A percentile compares a stretch with the other conserved stretches of the same genome.
Conservation (phyloP, 2,329 filamentous ascomycete genomes). For the Acrocalymma vagum region DNA sequence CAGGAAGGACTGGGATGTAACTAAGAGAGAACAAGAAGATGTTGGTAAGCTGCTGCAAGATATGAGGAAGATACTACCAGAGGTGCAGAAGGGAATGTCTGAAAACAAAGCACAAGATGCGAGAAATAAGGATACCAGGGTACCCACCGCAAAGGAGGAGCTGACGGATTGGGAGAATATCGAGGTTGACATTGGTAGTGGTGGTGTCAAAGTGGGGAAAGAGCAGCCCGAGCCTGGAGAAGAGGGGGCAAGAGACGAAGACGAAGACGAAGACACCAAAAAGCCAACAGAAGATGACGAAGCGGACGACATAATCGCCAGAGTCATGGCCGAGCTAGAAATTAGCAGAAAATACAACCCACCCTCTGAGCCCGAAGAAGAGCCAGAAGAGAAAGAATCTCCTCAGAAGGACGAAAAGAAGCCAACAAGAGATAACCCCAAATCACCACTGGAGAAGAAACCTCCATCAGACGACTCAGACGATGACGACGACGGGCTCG, state of each 20-base stretch:
- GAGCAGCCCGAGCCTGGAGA: constrained; percentile 22
- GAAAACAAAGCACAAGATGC: constrained; percentile 14
- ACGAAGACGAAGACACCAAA: constrained; percentile 24
- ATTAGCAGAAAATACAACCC: constrained; percentile 51
- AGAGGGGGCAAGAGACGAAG: constrained; percentile 25
- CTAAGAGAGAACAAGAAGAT: constrained; percentile 50
- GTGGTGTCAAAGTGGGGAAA: constrained; percentile 20
- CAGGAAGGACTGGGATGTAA: constrained; percentile 51
- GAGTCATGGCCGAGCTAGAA: constrained; percentile 56
- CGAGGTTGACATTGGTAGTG: constrained; percentile 39
- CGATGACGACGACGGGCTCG: constrained; percentile 22
- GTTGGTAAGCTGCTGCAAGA: constrained; percentile 52
- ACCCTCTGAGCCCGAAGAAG: constrained; percentile 27
- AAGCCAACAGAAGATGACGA: constrained; percentile 47
- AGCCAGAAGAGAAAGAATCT: constrained; percentile 17
- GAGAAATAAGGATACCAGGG: constrained; percentile 6
- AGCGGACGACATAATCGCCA: constrained; percentile 56
- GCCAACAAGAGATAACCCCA: constrained; percentile 2
- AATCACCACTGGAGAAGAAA: constrained; percentile 1
- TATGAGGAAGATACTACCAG: constrained; percentile 49
- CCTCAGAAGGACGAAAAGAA: constrained; percentile 8
- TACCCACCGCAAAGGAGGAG: constrained; percentile 16
- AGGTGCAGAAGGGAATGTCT: constrained; percentile 26
- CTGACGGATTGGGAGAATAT: constrained; percentile 42
- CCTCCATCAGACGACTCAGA: constrained; percentile 5